Conservation (phyloP, 2,329 filamentous ascomycete genomes). For the Bretziella fagacearum region DNA sequence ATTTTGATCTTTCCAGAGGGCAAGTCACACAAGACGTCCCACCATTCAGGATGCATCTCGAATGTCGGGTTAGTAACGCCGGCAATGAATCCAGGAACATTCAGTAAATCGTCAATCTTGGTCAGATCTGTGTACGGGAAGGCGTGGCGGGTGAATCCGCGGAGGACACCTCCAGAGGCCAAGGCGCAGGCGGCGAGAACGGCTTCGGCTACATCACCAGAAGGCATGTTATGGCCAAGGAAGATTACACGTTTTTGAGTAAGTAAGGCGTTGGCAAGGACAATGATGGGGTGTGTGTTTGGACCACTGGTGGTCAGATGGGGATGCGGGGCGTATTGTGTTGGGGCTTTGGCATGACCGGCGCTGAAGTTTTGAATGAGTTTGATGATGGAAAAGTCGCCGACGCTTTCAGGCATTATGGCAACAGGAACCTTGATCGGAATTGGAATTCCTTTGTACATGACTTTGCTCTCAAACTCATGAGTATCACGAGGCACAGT, state of each 20-base stretch:
- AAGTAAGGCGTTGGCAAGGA: constrained; percentile 82
- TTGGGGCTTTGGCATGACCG: constrained; percentile 63
- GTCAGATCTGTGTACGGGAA: constrained; percentile 97
- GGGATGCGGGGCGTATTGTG: constrained; percentile 71
- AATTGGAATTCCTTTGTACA: constrained; percentile 92
- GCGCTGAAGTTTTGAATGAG: constrained; percentile 88
- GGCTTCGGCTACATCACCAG: constrained; percentile 92
- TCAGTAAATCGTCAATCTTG: constrained; percentile 90
- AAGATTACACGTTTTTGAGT: constrained; percentile 97
- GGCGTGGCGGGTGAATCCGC: constrained; percentile 87
- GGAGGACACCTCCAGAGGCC: constrained; percentile 76
- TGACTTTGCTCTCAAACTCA: constrained; percentile 88
- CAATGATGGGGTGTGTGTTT: constrained; percentile 83
- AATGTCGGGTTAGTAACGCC: constrained; percentile 96
- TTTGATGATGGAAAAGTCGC: constrained; percentile 94
- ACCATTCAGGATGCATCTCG: constrained; percentile 90
- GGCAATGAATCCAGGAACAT: constrained; percentile 93
- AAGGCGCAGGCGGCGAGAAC: constrained; percentile 92
- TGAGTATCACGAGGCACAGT: constrained; percentile 82
- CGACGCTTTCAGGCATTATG: constrained; percentile 85
- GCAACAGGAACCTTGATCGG: constrained; percentile 93
- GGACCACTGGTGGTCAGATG: constrained; percentile 87
- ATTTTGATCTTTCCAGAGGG: constrained; percentile 89
- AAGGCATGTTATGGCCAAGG: constrained; percentile 84
- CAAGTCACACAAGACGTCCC: constrained; percentile 90